phyloP scores from a whole-genome alignment of 129 eudicot genomes.

The Cynara cardunculus region DNA sequence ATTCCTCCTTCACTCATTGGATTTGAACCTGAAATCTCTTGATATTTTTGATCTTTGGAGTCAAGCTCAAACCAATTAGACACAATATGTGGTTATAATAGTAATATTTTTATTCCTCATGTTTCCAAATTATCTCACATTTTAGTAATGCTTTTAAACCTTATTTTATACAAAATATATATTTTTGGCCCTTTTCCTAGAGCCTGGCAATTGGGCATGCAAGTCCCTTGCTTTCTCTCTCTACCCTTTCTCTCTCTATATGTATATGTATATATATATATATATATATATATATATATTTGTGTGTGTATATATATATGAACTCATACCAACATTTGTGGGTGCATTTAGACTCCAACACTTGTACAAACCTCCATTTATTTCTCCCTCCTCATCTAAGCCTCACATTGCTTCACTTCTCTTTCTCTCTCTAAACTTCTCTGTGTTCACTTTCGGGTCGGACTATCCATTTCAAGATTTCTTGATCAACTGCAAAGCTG shows the following conservation, averaged over 20 bases:
- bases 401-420: slow-evolving; percentile 9
- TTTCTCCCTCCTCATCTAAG: slow-evolving; percentile 13
- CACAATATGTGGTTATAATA: too few relatives aligned
- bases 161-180: background rate
- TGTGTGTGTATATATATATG: slow-evolving; percentile 2
- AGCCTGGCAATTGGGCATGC: background rate
- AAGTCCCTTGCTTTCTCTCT: background rate
- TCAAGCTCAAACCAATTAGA: too few relatives aligned
- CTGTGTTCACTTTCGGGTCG: background rate
- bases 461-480: slow-evolving; percentile 17
- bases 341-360: slow-evolving; percentile 32
- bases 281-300: background rate
- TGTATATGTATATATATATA: background rate
- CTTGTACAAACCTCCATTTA: slow-evolving; percentile 13
- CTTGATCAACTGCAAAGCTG: background rate
- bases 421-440: background rate
- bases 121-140: background rate
- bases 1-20: too few relatives aligned
- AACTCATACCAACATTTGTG: slow-evolving; percentile 27
- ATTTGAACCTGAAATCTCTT: too few relatives aligned
- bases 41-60: too few relatives aligned
- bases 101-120: background rate
- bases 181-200: background rate
- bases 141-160: background rate
- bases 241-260: background rate